Conservation (phyloP, 2,329 filamentous ascomycete species). For the Pseudopyricularia cyperi region DNA sequence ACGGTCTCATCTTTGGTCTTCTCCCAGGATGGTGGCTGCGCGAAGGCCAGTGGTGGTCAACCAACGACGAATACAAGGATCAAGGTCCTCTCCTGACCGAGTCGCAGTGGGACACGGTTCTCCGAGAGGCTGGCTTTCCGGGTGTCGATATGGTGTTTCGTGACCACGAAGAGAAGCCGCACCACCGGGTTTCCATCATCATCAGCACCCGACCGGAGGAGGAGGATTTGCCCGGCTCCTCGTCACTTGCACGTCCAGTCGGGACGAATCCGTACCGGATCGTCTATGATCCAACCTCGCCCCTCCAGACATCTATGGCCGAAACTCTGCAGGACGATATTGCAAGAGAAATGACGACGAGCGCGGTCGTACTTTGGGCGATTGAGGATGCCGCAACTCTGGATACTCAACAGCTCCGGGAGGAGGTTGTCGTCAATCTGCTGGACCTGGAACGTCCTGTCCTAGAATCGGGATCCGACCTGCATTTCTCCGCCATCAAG, state of each 20-base stretch:
- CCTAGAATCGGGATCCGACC: background rate
- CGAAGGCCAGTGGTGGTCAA: constrained; percentile 8
- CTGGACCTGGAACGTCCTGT: background rate
- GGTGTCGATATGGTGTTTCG: background rate
- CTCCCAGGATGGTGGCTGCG: constrained; percentile 19
- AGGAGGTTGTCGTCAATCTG: background rate
- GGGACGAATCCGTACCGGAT: background rate
- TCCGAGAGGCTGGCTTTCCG: constrained; percentile 3
- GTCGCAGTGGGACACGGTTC: constrained; percentile 2
- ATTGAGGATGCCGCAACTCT: background rate
- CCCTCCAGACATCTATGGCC: background rate
- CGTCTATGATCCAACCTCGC: background rate
- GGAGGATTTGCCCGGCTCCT: background rate
- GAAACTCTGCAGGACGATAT: background rate
- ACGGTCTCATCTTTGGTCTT: constrained; percentile 13
- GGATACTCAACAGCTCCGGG: background rate
- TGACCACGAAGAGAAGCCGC: background rate
- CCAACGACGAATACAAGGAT: background rate
- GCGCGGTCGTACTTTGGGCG: background rate
- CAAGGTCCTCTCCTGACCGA: background rate
- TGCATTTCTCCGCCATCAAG: background rate
- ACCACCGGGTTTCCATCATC: background rate
- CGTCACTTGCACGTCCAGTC: background rate
- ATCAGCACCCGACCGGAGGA: background rate
- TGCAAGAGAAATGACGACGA: background rate